Evolutionary conservation across 2,329 filamentous ascomycete genomes (phyloP), one percentile per base, ranked within the genome.

Genomic region (Cryphonectria carpinicola): DNA sequence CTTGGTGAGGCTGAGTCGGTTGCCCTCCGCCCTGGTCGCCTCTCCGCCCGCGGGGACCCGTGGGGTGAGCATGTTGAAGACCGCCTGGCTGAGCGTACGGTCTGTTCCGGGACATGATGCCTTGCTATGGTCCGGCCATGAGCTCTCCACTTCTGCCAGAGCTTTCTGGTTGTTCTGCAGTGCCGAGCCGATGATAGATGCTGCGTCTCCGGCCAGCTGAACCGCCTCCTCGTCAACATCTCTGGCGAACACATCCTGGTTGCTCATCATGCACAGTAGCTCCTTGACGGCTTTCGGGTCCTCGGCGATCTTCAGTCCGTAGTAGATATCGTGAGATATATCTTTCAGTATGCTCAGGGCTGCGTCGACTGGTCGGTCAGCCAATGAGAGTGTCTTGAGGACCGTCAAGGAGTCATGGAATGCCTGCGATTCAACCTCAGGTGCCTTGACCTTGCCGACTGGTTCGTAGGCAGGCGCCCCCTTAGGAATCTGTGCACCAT

Each of bases 241-340:
- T 66, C 75, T 73, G 13, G 69, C 65, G 71, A 75, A 73, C 1
- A 74, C 70, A 25, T 78, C 76, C 28, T 75, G 70, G n/a, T 75
- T 73, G 39, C 79, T 79, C 79, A 89, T 85, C 52, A 90, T 80
- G 76, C 88, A 90, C 71, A 91, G 80, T 1, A 92, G 83, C n/a
- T 84, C 79, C 73, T 83, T 84, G 67, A 90, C 74, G 1, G 85
- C 85, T 2, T 84, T 83, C 3, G 81, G 76, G 73, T 90, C 86
- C 76, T 89, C 86, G 32, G 85, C 83, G 70, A 92, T 85, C 77
- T 90, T 87, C 25, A 89, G 81, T 13, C 90, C 90, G 78, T 91
- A 92, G 81, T 91, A 92, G 73, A 92, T 88, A 78, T 92, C 90
- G 78, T 92, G 89, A 0, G 89, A 86, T 39, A 91, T 80, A 8